Conservation (phyloP, 345 rosid species). For the Hibiscus syriacus region DNA sequence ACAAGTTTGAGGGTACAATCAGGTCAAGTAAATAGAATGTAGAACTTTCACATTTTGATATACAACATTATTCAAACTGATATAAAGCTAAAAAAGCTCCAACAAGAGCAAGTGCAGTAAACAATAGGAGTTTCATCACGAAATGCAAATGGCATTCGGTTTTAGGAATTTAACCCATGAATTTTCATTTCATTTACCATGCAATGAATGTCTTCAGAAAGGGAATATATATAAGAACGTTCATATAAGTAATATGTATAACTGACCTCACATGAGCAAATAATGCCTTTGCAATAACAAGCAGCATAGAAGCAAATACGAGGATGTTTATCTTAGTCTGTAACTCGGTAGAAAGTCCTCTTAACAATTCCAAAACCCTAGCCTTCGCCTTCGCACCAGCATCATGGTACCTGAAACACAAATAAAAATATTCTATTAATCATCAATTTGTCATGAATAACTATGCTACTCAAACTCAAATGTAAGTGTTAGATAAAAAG, state of each 20-base stretch:
- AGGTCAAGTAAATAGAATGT: not conserved
- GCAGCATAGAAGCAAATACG: slow-evolving; percentile 81
- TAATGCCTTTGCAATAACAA: slow-evolving; percentile 83
- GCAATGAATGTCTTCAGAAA: not conserved
- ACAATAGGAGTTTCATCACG: not conserved
- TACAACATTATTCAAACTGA: not conserved
- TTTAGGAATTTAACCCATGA: not conserved
- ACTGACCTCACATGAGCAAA: slow-evolving; percentile 84
- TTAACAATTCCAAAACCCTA: slow-evolving; percentile 70
- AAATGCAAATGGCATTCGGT: not conserved
- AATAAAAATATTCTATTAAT: not conserved
- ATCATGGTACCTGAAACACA: slow-evolving; percentile 65
- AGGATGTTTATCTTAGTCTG: slow-evolving; percentile 77
- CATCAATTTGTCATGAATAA: not conserved
- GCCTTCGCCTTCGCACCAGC: slow-evolving; percentile 68
- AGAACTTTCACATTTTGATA: not conserved
- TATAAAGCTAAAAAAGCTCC: not conserved
- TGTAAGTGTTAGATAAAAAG: not conserved
- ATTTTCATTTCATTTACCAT: not conserved
- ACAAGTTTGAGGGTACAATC: not conserved
- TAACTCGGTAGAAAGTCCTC: slow-evolving; percentile 73
- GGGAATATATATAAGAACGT: not conserved
- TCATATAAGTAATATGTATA: not conserved
- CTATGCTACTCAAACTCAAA: not conserved
- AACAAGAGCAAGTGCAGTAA: not conserved